Evolutionary conservation across 140 eudicot genomes (phyloP).

Genomic region (Erigeron philadelphicus): DNA sequence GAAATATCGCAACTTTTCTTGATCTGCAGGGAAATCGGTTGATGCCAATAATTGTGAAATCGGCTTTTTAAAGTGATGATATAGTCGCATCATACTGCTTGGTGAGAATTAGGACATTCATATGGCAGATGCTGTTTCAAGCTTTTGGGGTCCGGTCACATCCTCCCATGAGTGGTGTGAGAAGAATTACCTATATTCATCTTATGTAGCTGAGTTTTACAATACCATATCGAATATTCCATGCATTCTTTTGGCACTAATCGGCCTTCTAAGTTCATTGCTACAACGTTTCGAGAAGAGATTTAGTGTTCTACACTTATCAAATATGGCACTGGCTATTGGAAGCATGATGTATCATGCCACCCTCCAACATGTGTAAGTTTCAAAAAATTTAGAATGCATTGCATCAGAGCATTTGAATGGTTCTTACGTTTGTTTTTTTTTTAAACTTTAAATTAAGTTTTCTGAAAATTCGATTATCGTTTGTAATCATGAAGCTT

Average conservation of each 20-base stretch:
- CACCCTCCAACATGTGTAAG: conserved; percentile 64
- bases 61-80: conserved; percentile 21
- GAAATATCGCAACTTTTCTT: conserved; percentile 7
- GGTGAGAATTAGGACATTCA: conserved; percentile 18
- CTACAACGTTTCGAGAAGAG: conserved; percentile 69
- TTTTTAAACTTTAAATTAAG: no score
- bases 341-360: conserved; percentile 73
- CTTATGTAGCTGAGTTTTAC: conserved; percentile 64
- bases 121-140: conserved; percentile 65
- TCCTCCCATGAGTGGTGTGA: conserved; percentile 76
- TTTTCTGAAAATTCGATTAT: no score
- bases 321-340: conserved; percentile 63
- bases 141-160: conserved; percentile 86
- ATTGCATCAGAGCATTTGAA: no score
- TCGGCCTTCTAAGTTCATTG: conserved; percentile 62
- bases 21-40: conserved; percentile 29
- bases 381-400: background rate
- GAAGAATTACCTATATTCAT: conserved; percentile 54
- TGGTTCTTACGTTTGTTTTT: no score
- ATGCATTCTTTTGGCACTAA: conserved; percentile 65
- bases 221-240: conserved; percentile 71
- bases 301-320: conserved; percentile 59
- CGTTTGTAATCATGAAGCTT: no score
- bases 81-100: conserved; percentile 26
- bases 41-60: conserved; percentile 15